Base-by-base conservation (phyloP, 331 rosid genomes). In the Cydonia oblonga region DNA sequence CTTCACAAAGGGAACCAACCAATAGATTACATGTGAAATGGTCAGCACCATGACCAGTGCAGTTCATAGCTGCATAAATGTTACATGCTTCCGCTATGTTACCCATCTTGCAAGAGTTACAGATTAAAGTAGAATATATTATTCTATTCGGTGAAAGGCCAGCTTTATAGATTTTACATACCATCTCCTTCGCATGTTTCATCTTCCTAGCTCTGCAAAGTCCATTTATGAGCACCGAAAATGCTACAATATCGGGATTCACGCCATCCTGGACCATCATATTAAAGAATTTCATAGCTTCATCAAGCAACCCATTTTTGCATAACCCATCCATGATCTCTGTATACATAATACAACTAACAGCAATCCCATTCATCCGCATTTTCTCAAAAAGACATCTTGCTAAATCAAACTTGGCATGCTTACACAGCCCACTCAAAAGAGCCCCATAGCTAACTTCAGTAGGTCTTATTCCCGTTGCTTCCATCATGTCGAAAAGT, bases 201-300 rank as follows among this genome's bases (percentile, higher is more conserved):
- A 88, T 49, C 84, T 81, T 90, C 81, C 88, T 81, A 70, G 19
- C 87, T 74, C 69, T 85, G 72, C 86, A 84, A 78, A 85, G 84
- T 79, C 90, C 96, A 83, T 85, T 88, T 72, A 90, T 85, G 19
- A 90, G 90, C 75, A 81, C 90, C 1, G 92, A 85, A 86, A 86
- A 88, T 66, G 90, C 86, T 66, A 86, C 62, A 60, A 85, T 71
- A 81, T 90, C 96, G 53, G 90, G 92, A 58, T 49, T 25, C 22
- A 82, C 72, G 33, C 84, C 80, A 80, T 66, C 79, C 69, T 76
- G 67, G 60, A 78, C 58, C 92, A 88, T 85, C 80, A 81, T 74
- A 70, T 80, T 65, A 26, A 88, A 82, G 78, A 88, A 74, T 38
- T 72, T 80, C 25, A 81, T 74, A 76, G 96, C 92, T 77, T 90